Evolutionary conservation across 2,329 filamentous ascomycete species (phyloP), one percentile per base, ranked within the genome.

Genomic region (Botrytis byssoidea): DNA sequence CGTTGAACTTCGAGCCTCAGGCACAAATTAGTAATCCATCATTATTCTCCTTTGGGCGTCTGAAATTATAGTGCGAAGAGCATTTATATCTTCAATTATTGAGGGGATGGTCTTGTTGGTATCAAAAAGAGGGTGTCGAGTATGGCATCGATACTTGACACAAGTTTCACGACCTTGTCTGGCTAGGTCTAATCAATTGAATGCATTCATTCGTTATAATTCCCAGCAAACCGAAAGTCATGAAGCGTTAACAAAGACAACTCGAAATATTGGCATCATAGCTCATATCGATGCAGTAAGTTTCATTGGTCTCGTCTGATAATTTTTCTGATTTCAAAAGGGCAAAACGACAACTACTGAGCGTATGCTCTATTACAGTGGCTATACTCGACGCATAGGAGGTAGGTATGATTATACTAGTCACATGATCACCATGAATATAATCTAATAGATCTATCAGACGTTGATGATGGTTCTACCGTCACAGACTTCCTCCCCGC

Each of bases 281-380:
- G 96, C 96, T 74, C 96, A 99, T 83, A 97, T 99, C 77, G 96
- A 98, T 90, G 96, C 96, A 73, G 88, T 89, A 81, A 77, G 86
- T 83, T 59, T 60, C 18, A 42, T 20, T 44, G 40, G 16, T 61
- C 32, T 55, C 10, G 46, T 25, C n/a, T 48, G 60, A 29, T n/a
- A 65, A n/a, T 46, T 22, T 42, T 35, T 42, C 73, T 78, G 2
- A 78, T 37, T 37, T 48, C 12, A n/a, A 18, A 78, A 89, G 87
- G 96, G 96, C 14, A 99, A 99, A 86, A 99, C 96, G 1, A 98
- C 96, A 0, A 99, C 96, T 0, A 98, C 96, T 5, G 96, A 99
- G 89, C 94, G 96, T 74, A 98, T 98, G 95, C 92, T 99, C 80
- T 98, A 94, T 81, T 97, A 98, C 80, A 97, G 94, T 81, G 95